Percentiles rank a stretch among this genome's conserved stretches.
Evolutionary conservation across 1,284 basidiomycete species (phyloP).

Genomic region (Coriolopsis trogii): DNA sequence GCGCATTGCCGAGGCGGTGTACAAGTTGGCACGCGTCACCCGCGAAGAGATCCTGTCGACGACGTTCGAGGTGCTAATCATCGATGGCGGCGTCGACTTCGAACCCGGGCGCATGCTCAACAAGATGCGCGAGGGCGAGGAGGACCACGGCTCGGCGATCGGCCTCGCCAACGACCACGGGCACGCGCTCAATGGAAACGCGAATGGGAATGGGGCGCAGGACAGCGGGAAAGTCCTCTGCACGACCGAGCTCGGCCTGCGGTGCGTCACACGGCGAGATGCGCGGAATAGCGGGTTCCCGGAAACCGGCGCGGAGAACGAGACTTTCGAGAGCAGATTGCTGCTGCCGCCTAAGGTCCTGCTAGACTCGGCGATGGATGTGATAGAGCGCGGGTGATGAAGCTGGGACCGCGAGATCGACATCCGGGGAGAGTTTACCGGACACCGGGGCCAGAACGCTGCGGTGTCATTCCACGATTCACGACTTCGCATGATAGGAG

Average conservation of each 20-base stretch:
- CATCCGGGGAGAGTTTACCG: neutral
- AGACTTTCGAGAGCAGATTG: constrained; percentile 58
- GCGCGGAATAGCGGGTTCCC: constrained; percentile 24
- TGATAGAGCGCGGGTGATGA: constrained; percentile 29
- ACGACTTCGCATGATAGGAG: neutral
- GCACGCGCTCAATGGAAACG: constrained; percentile 11
- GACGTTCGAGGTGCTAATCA: constrained; percentile 65
- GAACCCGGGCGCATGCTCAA: constrained; percentile 61
- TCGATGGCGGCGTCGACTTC: constrained; percentile 54
- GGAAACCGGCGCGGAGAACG: constrained; percentile 33
- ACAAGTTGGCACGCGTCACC: constrained; percentile 59
- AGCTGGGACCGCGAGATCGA: neutral
- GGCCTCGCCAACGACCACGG: constrained; percentile 1
- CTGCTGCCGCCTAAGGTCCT: constrained; percentile 72
- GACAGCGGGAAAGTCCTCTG: constrained; percentile 46
- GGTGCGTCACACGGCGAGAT: constrained; percentile 58
- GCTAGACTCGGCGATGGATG: constrained; percentile 68
- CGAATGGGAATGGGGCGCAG: constrained; percentile 7
- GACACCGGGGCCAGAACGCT: neutral
- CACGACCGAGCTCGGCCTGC: constrained; percentile 70
- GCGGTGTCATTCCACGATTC: neutral
- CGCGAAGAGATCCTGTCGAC: constrained; percentile 75
- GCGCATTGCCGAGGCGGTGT: constrained; percentile 63
- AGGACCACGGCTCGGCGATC: constrained; percentile 14
- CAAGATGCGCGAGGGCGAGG: constrained; percentile 63